phyloP scores from a whole-genome alignment of 352 stramenopile species.

The Thalassiosira livingstoniorum region DNA sequence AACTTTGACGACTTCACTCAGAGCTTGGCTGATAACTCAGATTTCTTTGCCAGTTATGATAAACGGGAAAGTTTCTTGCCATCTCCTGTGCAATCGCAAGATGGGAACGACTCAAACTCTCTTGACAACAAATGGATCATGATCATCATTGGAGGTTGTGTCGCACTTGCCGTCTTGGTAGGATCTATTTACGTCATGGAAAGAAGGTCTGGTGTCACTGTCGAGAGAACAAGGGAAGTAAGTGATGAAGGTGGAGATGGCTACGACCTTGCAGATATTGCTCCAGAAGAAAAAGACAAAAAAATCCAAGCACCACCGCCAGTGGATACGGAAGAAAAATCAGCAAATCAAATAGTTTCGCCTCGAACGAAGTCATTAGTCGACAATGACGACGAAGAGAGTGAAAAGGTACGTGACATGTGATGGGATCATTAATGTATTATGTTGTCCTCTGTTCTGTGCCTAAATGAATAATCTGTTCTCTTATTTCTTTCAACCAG shows the following conservation, averaged over 20 bases:
- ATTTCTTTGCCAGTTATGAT: neutral
- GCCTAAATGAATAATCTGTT: constrained; percentile 1
- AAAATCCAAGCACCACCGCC: neutral
- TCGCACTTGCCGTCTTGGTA: constrained; percentile 28
- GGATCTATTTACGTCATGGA: constrained; percentile 32
- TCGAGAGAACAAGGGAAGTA: neutral
- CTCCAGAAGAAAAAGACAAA: neutral
- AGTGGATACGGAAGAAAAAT: neutral
- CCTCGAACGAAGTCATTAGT: constrained; percentile 19
- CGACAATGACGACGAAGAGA: constrained; percentile 24
- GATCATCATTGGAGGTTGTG: constrained; percentile 25
- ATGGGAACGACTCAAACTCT: neutral
- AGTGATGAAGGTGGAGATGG: neutral
- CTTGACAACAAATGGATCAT: constrained; percentile 10
- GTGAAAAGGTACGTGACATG: too few species aligned
- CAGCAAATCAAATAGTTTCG: neutral
- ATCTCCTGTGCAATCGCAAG: constrained; percentile 7
- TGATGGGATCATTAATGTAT: constrained; percentile 21
- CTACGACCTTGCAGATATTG: constrained; percentile 20
- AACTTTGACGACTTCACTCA: constrained; percentile 4
- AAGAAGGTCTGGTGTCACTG: neutral
- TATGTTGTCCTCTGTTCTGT: neutral
- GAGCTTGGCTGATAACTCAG: neutral
- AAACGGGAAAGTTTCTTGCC: neutral
- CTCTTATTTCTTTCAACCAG: constrained; percentile 3